phyloP scores from a whole-genome alignment of 2,329 filamentous ascomycete genomes.

The Aspergillus spinulosporus region DNA sequence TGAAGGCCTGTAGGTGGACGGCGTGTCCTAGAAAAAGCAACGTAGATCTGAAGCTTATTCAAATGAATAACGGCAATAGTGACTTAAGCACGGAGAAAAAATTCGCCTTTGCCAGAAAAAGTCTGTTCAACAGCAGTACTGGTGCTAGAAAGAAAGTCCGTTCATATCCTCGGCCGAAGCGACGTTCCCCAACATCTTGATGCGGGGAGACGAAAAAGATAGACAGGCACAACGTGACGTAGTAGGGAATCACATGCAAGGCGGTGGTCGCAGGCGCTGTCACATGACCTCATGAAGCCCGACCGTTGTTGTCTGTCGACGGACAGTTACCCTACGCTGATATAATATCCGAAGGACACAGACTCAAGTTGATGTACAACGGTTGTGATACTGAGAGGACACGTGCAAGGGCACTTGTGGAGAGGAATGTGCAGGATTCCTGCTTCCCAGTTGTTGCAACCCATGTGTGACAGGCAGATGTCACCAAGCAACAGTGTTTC shows the following conservation, averaged over 20 bases:
- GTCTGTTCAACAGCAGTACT: background rate
- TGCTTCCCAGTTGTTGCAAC: background rate
- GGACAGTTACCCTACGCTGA: background rate
- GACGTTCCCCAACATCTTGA: slow-evolving; percentile 8
- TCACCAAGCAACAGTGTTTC: background rate
- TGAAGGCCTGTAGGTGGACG: background rate
- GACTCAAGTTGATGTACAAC: background rate
- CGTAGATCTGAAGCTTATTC: background rate
- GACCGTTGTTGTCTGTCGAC: background rate
- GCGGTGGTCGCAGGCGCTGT: background rate
- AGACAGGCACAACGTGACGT: slow-evolving; percentile 18
- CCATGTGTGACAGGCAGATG: background rate
- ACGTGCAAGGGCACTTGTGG: background rate
- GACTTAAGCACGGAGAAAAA: background rate
- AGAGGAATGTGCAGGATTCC: background rate
- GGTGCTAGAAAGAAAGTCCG: background rate
- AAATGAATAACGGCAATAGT: background rate
- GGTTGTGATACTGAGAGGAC: background rate
- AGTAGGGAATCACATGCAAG: slow-evolving; percentile 17
- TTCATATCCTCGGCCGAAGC: slow-evolving; percentile 5
- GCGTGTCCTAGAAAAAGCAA: background rate
- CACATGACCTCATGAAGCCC: slow-evolving; percentile 7
- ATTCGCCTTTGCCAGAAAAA: background rate
- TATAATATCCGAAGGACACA: background rate
- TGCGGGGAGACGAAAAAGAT: slow-evolving; percentile 17